phyloP scores from a whole-genome alignment of 805 yeast species.

The Wickerhamiella nectarea region DNA sequence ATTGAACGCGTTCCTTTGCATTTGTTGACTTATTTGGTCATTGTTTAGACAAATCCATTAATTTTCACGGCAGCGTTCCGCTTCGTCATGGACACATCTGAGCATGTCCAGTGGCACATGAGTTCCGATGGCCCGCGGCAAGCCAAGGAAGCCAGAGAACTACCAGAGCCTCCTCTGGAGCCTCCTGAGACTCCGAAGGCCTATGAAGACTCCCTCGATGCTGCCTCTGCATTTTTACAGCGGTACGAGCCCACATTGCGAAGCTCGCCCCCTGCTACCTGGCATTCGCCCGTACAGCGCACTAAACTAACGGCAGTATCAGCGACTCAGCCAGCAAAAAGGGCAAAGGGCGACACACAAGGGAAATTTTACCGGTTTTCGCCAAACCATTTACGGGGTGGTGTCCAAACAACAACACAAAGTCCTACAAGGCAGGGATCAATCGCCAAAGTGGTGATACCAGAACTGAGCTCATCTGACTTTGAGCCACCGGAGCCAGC shows the following conservation, averaged over 20 bases:
- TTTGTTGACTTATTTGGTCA: no score
- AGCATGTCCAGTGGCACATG: slow-evolving; percentile 9
- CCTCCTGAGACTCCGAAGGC: slow-evolving; percentile 3
- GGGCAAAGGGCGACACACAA: not conserved
- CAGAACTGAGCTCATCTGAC: not conserved
- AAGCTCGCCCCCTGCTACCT: slow-evolving; percentile 7
- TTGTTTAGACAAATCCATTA: no score
- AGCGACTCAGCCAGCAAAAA: slow-evolving; percentile 3
- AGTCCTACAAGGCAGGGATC: not conserved
- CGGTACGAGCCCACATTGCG: slow-evolving; percentile 3
- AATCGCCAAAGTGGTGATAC: not conserved
- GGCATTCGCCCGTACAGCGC: not conserved
- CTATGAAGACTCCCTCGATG: slow-evolving; percentile 3
- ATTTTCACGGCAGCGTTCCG: no score
- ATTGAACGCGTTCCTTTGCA: no score
- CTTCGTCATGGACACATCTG: not conserved
- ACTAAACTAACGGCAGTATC: not conserved
- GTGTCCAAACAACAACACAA: no score
- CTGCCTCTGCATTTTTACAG: slow-evolving; percentile 7
- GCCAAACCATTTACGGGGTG: not conserved
- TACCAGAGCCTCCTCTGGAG: not conserved
- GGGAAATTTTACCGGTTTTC: slow-evolving; percentile 7
- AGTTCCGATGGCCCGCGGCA: slow-evolving; percentile 1
- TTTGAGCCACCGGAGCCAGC: not conserved
- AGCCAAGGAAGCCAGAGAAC: not conserved